Evolutionary conservation across 768 basidiomycete genomes (phyloP).

Genomic region (Antrodiella citrinella): DNA sequence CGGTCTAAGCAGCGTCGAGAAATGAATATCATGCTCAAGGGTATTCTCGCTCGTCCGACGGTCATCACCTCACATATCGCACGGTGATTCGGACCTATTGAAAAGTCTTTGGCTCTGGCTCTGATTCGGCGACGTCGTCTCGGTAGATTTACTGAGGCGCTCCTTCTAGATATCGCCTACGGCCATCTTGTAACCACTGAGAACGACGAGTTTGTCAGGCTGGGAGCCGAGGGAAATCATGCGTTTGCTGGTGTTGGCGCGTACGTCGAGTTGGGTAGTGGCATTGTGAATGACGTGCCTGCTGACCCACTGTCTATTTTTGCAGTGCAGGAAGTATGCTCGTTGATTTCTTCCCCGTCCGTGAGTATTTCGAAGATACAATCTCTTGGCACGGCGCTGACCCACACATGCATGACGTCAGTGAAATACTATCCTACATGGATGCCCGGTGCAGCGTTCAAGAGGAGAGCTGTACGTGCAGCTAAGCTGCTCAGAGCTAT

Average conservation of each 20-base stretch:
- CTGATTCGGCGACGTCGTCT: too few species aligned
- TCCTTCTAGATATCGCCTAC: neutral
- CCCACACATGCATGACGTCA: too few species aligned
- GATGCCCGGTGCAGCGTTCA: neutral
- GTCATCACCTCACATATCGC: conserved; percentile 6
- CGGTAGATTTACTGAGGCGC: conserved; percentile 21
- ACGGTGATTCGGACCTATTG: too few species aligned
- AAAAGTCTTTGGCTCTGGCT: too few species aligned
- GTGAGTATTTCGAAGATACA: too few species aligned
- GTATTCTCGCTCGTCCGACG: conserved; percentile 10
- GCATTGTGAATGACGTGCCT: neutral
- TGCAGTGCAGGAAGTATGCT: conserved; percentile 6
- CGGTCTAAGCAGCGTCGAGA: conserved; percentile 10
- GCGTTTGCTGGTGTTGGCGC: neutral
- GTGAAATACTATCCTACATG: neutral
- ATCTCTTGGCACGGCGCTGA: too few species aligned
- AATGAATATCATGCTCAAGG: conserved; percentile 6
- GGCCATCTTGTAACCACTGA: neutral
- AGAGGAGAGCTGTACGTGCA: neutral
- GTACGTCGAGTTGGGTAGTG: neutral
- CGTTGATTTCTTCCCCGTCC: neutral
- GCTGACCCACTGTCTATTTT: neutral
- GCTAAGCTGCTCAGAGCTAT: neutral
- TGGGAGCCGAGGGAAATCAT: neutral
- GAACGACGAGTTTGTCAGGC: neutral